Base-by-base conservation (phyloP, 257 asterid species). In the Catharanthus roseus region DNA sequence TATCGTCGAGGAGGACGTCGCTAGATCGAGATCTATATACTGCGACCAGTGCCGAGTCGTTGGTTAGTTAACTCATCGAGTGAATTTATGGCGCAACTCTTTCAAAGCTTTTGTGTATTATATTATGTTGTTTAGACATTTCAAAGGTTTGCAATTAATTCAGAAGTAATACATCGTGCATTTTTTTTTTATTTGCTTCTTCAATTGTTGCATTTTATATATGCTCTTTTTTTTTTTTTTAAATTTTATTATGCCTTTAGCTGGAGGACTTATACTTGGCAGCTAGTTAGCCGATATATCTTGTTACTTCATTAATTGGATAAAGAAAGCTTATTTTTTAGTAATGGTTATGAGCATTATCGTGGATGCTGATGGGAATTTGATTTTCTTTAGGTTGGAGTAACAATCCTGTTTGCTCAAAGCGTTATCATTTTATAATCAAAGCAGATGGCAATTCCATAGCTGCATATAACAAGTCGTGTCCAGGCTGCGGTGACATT, bases 1-100 rank as follows among this genome's bases (percentile, higher is more conserved):
- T 77, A 89, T 93, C 65, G 89, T 93, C 68, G 98, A 93, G 78
- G 98, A 93, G 83, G 97, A 93, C 61, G 98, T 93, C 15, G 78
- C 87, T 56, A 90, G 97, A 86, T 89, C 96, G 84, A 89, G 93
- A 84, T 86, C 96, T 66, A 80, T 89, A 67, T 93, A 93, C 71
- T 93, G 98, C 79, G 98, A 93, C 88, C 98, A 91, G 85, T 93
- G 98, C 76, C 93, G 96, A 53, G 98, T 93, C 70, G 98, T 93
- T 63, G 98, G 98, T 92, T 93, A 92, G 97, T 90, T 81, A 38
- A 71, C 74, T 44, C 79, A 26, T 80, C 72, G 83, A 81, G 66
- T 78, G 67, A 31, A 36, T 21, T 18, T 45, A 73, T 66, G 63
- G 73, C 74, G 77, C 81, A 49, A 63, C 75, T 61, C 49, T 23